Percentiles rank a stretch among this genome's conserved stretches.
phyloP scores from a whole-genome alignment of 2,329 filamentous ascomycete genomes.

The Alternaria postmessia region DNA sequence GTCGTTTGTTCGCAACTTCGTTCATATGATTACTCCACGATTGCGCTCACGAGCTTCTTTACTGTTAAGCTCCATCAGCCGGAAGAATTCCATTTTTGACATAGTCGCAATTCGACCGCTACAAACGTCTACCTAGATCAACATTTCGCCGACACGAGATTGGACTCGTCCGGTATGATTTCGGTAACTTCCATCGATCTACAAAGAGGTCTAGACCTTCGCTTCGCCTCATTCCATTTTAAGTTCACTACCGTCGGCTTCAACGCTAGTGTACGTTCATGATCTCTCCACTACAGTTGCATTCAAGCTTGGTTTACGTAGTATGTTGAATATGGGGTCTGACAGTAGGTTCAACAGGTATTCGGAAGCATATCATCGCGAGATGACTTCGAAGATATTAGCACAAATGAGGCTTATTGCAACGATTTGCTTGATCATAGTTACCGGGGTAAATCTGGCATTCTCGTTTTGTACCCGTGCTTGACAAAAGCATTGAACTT shows the following conservation, averaged over 20 bases:
- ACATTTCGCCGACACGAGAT: not conserved
- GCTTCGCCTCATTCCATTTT: not conserved
- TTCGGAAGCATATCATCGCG: not conserved
- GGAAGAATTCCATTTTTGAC: not conserved
- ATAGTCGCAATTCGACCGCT: not conserved
- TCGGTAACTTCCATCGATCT: not conserved
- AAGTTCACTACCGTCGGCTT: not conserved
- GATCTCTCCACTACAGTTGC: accelerated
- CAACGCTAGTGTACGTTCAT: not conserved
- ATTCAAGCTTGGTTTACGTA: not conserved
- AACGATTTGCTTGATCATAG: too few species aligned
- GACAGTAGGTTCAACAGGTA: not conserved
- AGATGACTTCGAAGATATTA: not conserved
- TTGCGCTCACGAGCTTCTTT: not conserved
- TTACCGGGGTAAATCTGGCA: accelerated
- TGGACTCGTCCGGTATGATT: not conserved
- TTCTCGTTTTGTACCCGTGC: too few species aligned
- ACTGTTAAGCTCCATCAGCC: not conserved
- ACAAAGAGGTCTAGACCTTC: not conserved
- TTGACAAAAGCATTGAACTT: too few species aligned
- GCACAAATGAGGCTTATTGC: not conserved
- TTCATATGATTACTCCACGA: not conserved
- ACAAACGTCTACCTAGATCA: not conserved
- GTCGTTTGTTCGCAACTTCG: not conserved
- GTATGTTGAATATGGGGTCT: accelerated